These are phyloP conservation scores for Manihot esculenta DNA, from an alignment of 441 rosid species.

Conservation along the genomic window DNA sequence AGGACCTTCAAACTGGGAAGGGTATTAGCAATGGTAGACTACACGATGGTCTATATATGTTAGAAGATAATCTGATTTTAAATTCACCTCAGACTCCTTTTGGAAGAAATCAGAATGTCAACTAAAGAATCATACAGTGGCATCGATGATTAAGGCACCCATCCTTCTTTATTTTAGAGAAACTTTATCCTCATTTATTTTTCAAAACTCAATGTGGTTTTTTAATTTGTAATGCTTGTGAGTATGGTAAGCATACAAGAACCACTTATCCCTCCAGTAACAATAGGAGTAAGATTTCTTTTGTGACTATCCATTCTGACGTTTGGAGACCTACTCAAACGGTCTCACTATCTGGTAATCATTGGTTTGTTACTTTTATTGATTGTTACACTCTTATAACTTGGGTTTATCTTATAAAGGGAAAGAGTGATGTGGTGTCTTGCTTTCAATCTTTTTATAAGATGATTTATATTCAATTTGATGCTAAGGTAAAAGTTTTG, in stretches of 20 bases:
- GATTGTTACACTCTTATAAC: background rate
- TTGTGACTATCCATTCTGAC: background rate
- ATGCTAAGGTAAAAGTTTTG: background rate
- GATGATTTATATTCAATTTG: too few relatives aligned
- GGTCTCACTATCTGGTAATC: too few relatives aligned
- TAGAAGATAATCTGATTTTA: background rate
- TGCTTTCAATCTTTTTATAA: too few relatives aligned
- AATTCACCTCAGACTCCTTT: too few relatives aligned
- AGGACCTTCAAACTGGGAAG: background rate
- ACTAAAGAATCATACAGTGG: background rate
- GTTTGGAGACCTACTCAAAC: background rate
- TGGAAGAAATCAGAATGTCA: background rate
- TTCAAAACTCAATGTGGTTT: background rate
- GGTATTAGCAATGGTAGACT: background rate
- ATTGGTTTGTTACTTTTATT: too few relatives aligned
- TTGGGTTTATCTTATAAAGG: background rate
- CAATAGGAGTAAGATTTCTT: background rate
- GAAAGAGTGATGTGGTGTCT: background rate
- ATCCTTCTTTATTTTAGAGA: background rate
- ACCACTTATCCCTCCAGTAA: background rate
- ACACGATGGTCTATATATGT: background rate
- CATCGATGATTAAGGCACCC: background rate
- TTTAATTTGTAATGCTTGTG: background rate
- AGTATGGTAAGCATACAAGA: background rate
- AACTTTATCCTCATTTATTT: background rate